Evolutionary conservation across 441 rosid genomes (phyloP).

Genomic region (Bruguiera hainesii): DNA sequence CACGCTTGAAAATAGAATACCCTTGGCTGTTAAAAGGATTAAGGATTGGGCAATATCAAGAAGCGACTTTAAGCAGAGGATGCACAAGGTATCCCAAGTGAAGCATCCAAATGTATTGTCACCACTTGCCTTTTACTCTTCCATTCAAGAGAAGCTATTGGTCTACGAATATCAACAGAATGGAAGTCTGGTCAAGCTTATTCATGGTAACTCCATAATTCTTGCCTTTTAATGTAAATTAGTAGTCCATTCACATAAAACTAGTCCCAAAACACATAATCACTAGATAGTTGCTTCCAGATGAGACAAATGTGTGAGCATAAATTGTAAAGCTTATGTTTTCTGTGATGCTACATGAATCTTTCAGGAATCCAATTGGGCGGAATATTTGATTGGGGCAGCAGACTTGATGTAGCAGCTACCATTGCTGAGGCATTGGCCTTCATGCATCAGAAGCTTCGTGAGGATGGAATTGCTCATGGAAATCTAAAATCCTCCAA

Average conservation of each 20-base stretch:
- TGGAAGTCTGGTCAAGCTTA: slow-evolving; percentile 50
- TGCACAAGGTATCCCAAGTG: slow-evolving; percentile 42
- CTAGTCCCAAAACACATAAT: too few relatives aligned
- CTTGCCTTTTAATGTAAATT: background rate
- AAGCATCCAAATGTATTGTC: slow-evolving; percentile 51
- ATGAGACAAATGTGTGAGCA: too few relatives aligned
- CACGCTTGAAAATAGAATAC: slow-evolving; percentile 32
- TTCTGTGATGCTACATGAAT: background rate
- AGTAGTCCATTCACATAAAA: too few relatives aligned
- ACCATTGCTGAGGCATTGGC: slow-evolving; percentile 41
- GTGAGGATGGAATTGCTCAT: slow-evolving; percentile 36
- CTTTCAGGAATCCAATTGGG: slow-evolving; percentile 37
- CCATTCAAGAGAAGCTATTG: slow-evolving; percentile 51
- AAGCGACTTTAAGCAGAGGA: slow-evolving; percentile 43
- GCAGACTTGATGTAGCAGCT: slow-evolving; percentile 45
- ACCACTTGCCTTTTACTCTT: slow-evolving; percentile 46
- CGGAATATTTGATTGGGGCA: slow-evolving; percentile 41
- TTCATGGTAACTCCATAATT: slow-evolving; percentile 37
- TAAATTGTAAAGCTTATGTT: too few relatives aligned
- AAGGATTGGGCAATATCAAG: slow-evolving; percentile 52
- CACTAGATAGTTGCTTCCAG: too few relatives aligned
- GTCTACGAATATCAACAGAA: slow-evolving; percentile 48
- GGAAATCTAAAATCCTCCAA: slow-evolving; percentile 67
- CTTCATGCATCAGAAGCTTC: slow-evolving; percentile 48
- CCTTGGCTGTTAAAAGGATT: slow-evolving; percentile 57